Base-by-base conservation (phyloP, 495 filamentous ascomycete genomes). In the Haplographium delicatum region DNA sequence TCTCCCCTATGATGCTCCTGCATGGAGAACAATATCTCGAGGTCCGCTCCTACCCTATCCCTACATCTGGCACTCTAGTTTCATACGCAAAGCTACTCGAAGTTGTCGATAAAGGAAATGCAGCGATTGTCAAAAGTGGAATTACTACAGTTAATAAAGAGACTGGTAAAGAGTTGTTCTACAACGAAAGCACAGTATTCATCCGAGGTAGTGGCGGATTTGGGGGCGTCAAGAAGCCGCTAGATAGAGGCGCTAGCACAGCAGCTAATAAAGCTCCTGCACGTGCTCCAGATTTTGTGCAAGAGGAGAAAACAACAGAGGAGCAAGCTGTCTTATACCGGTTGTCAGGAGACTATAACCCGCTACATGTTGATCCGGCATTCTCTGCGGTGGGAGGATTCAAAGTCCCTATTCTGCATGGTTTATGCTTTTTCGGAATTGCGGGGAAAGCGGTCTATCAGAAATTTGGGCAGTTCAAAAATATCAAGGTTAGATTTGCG, bases 11-110 rank as follows among this genome's bases (percentile, higher is more conserved):
- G 94, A 96, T 97, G 91, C 82, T 98, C 43, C 84, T 98, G 16
- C 93, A 98, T 75, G 93, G 93, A 61, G 93, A 98, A 73, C 93
- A 98, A 72, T 98, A 91, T 77, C 88, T 97, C 57, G 94, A 97
- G 68, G 80, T 98, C 65, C 84, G 84, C 65, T 88, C 91, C 68
- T 96, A 81, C 73, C 93, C 94, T 41, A 89, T 98, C 67, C 93
- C 94, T 25, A 97, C 93, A 43, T 76, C 82, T 40, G 89, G 79
- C 40, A 85, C 81, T 31, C 84, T 94, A 30, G 67, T 90, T 63
- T 89, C 85, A 55, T 86, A 84, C 70, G 86, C 84, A 45, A 85
- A 85, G 66, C 85, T 98, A 53, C 78, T 98, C 51, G 93, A 98
- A 62, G 91, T 97, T 6, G 76, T 95, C 15, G 93, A 98, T 69